Evolutionary conservation across 139 green algal species (phyloP), one percentile per base, ranked within the genome.

Genomic region (Chlorella ohadii): DNA sequence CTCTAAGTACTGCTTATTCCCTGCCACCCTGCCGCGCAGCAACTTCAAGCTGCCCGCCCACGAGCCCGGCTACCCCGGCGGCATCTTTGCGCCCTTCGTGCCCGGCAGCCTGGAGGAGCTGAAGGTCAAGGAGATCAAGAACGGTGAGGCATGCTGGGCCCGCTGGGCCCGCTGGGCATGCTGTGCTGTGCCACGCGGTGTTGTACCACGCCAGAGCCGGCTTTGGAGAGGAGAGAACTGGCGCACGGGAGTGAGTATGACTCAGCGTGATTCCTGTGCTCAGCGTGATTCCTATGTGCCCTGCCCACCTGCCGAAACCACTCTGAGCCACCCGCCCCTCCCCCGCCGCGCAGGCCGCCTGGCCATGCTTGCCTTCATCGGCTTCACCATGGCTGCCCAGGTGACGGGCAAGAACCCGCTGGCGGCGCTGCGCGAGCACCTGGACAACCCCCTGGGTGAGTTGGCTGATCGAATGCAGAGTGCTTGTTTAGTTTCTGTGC

Each of bases 41-140:
- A 88, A 90, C 86, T 91, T 94, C 93, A 94, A 91, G 86, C 90
- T 96, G 70, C 75, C 91, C 17, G 44, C 87, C 25, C 93, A 96
- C 68, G 92, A 95, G 80, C 31, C 61, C 71, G 93, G 93, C 82
- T 96, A 95, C 91, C 92, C 93, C 73, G 94, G 94, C 84, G 88
- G 91, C 83, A 87, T 95, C 84, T 94, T 96, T 56, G 88, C 92
- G 15, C 90, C 89, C 56, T 94, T 97, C 74, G 85, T 95, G 20
- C 94, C 93, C 36, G 92, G 94, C 20, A 55, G 90, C 89, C 66
- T 97, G 63, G 87, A 91, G 66, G 92, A 96, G 89, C 90, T 98
- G 68, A 97, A 98, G 92, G 57, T 98, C 16, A 98, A 98, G 94
- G 96, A 98, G 92, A 96, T 98, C 87, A 99, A 99, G 94, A 98